Evolutionary conservation across 2,329 filamentous ascomycete genomes (phyloP).

Genomic region (Ceratocystiopsis sp.): DNA sequence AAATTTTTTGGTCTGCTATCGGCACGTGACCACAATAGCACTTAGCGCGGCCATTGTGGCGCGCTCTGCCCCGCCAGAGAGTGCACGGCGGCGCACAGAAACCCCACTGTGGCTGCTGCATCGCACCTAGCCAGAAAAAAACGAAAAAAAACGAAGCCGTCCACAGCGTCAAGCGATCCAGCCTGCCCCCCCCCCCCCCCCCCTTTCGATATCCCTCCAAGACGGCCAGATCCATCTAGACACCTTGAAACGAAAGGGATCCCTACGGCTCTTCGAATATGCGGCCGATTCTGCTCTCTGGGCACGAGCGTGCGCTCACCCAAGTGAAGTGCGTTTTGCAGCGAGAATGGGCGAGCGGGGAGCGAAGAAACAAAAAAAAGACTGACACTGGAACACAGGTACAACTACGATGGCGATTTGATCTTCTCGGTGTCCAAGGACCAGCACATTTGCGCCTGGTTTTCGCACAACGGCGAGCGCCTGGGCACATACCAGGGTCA

Average conservation of each 20-base stretch:
- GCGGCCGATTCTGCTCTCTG: constrained; percentile 91
- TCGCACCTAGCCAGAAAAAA: constrained; percentile 4
- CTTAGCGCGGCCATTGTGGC: constrained; percentile 1
- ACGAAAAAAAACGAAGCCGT: background rate
- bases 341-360: background rate
- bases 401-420: constrained; percentile 81
- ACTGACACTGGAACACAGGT: constrained; percentile 30
- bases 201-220: background rate
- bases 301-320: constrained; percentile 91
- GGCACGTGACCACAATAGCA: no score
- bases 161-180: no score
- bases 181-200: background rate
- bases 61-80: constrained; percentile 1
- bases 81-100: constrained; percentile 5
- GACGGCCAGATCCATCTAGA: background rate
- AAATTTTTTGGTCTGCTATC: no score
- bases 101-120: constrained; percentile 1
- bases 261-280: constrained; percentile 39
- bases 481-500: constrained; percentile 94
- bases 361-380: constrained; percentile 5
- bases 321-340: constrained; percentile 42
- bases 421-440: constrained; percentile 15
- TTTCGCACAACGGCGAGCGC: constrained; percentile 91
- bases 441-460: constrained; percentile 82
- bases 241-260: no score